Percentiles rank a stretch among this genome's conserved stretches.
These are phyloP conservation scores for Lecanicillium sp. DNA, from an alignment of 2,329 filamentous ascomycete species.

Conservation along the genomic window DNA sequence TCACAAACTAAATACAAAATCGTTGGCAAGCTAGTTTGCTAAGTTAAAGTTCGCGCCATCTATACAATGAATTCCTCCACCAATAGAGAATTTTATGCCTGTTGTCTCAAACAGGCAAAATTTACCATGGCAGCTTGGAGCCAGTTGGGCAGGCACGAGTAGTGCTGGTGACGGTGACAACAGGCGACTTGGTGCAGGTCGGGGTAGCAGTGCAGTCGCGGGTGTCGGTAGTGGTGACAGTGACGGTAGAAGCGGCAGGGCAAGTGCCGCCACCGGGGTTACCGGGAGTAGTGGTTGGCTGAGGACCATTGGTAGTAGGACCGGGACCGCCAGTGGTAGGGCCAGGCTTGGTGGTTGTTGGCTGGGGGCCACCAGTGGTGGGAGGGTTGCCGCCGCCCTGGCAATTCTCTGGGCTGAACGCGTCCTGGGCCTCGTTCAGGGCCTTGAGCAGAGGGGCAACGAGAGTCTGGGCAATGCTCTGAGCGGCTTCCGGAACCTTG, in stretches of 20 bases:
- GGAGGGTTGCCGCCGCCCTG: constrained; percentile 12
- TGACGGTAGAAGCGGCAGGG: constrained; percentile 7
- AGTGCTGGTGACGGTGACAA: constrained; percentile 6
- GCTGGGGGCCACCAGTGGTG: not conserved
- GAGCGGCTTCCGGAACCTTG: constrained; percentile 21
- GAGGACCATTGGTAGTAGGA: constrained; percentile 3
- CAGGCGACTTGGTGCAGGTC: constrained; percentile 5
- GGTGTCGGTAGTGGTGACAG: constrained; percentile 6
- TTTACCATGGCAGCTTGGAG: constrained; percentile 8
- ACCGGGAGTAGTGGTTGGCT: constrained; percentile 5
- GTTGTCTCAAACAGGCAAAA: too few relatives aligned
- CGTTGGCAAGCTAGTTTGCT: too few relatives aligned
- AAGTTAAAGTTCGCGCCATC: too few relatives aligned
- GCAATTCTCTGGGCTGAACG: constrained; percentile 22
- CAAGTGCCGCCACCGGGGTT: constrained; percentile 6
- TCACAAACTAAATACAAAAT: too few relatives aligned
- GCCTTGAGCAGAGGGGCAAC: constrained; percentile 16
- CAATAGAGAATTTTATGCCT: too few relatives aligned
- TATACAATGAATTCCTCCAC: too few relatives aligned
- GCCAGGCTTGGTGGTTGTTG: not conserved
- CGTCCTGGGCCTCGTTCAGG: constrained; percentile 14
- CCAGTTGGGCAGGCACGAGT: constrained; percentile 7
- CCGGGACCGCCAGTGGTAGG: constrained; percentile 3
- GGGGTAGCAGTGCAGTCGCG: constrained; percentile 6
- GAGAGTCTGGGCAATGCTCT: constrained; percentile 18